Evolutionary conservation across 768 basidiomycete genomes (phyloP).

Genomic region (Lactarius quietus): DNA sequence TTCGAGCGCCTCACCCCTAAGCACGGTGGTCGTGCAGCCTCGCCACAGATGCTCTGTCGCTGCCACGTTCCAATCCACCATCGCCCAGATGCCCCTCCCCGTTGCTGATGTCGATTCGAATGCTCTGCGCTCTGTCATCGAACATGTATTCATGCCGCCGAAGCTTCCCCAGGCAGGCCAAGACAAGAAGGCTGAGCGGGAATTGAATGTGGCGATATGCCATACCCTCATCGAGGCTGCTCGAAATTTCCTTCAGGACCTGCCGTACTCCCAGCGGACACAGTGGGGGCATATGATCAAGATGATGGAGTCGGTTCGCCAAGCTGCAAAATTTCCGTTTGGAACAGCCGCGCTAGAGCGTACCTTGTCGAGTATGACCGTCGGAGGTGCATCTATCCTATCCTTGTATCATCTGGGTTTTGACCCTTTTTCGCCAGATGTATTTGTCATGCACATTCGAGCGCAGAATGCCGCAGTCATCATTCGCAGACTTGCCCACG

Average conservation of each 20-base stretch:
- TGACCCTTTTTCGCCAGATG: conserved; percentile 32
- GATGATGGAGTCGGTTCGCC: conserved; percentile 3
- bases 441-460: conserved; percentile 38
- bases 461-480: conserved; percentile 50
- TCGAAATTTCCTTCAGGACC: neutral
- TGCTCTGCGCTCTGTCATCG: neutral
- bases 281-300: conserved; percentile 16
- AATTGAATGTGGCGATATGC: conserved; percentile 11
- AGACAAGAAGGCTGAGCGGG: neutral
- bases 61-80: neutral
- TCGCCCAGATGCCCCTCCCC: neutral
- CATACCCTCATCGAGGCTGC: neutral
- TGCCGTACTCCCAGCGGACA: neutral
- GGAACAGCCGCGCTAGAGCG: neutral
- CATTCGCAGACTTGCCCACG: conserved; percentile 1
- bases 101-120: neutral
- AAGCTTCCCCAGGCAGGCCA: conserved; percentile 12
- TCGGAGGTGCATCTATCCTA: conserved; percentile 2
- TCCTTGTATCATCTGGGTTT: neutral
- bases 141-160: conserved; percentile 16
- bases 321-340: neutral
- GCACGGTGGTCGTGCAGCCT: too few relatives aligned
- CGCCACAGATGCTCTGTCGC: too few relatives aligned
- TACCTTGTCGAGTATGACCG: conserved; percentile 1
- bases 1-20: too few relatives aligned